Percentiles rank a stretch among this genome's conserved stretches.
Conservation (phyloP, 2,329 filamentous ascomycete genomes). For the Thielaviopsis euricoi region DNA sequence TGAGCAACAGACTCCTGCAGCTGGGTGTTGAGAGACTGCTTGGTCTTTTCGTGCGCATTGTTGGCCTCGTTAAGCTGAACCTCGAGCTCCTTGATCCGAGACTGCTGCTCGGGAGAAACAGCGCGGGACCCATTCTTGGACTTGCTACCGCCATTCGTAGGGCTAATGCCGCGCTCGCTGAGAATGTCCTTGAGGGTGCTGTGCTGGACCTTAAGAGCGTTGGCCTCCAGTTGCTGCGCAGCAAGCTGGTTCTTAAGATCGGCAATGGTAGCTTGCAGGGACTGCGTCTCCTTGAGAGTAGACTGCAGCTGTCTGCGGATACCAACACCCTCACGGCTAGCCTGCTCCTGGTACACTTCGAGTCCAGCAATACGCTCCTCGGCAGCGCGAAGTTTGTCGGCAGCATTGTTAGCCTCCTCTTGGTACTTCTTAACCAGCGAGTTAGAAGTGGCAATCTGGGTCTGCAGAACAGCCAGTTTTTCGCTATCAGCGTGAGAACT, state of each 20-base stretch:
- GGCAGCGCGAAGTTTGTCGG: conserved; percentile 76
- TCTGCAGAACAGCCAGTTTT: conserved; percentile 57
- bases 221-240: conserved; percentile 81
- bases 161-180: conserved; percentile 72
- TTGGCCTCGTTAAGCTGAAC: conserved; percentile 64
- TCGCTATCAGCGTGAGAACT: conserved; percentile 38
- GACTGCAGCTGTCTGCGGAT: conserved; percentile 82
- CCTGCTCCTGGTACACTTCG: conserved; percentile 93
- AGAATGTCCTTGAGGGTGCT: conserved; percentile 86
- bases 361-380: conserved; percentile 94
- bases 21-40: conserved; percentile 57
- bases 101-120: conserved; percentile 63
- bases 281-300: conserved; percentile 66
- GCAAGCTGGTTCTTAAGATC: conserved; percentile 72
- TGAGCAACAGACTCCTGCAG: conserved; percentile 74
- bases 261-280: conserved; percentile 62
- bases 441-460: conserved; percentile 64
- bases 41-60: conserved; percentile 74
- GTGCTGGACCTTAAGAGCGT: conserved; percentile 81
- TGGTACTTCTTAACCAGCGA: conserved; percentile 75
- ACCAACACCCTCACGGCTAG: conserved; percentile 77
- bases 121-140: conserved; percentile 49
- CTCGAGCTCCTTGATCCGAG: conserved; percentile 70
- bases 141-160: conserved; percentile 52
- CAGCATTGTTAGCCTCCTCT: conserved; percentile 67